Base-by-base conservation (phyloP, 2,329 filamentous ascomycete species). In the Raffaelea albimanens region DNA sequence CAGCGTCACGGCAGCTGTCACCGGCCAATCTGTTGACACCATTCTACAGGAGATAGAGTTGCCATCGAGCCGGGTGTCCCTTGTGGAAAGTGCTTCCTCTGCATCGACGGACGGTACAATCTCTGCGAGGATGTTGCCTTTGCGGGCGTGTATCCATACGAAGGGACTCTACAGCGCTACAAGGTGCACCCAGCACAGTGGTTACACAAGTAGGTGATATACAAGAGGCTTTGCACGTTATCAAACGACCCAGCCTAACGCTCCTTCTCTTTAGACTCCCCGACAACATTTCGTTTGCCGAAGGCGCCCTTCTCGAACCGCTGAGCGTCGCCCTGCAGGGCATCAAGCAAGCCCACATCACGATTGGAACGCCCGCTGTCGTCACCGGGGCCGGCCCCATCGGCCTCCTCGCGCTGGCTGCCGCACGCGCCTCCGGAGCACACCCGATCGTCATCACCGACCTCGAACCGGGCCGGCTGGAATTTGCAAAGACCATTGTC, bases 301-400 rank as follows among this genome's bases (percentile, higher is more conserved):
- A 83, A 55, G 80, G 73, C 7, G 79, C 81, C 13, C 70, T 85
- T 2, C 72, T 85, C 19, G 80, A 83, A 53, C 81, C 81, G 2
- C 66, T 83, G 8, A 77, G 73, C 18, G 80, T 84, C 5, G 77
- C 78, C 3, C 67, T 83, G 55, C 75, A 80, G 50, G 81, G 73
- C 18, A 70, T 83, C 49, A 66, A 70, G 29, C 67, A 67, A 1
- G 72, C 73, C 1, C 67, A 69, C 3, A 62, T 83, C 16, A 66
- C 65, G 2, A 67, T 83, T 5, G 80, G 80, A 18, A 68, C 69
- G 1, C 71, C 72, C 5, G 70, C 70, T 1, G 64, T 82, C 1
- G 65, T 83, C 40, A n/a, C 46, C 16, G 88, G 88, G 39, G 87
- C 87, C 3, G 88, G 88, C 0, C 87, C 88, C 2, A 86, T 97